These are phyloP conservation scores for Coemansia javaensis DNA, from an alignment of 192 early-diverging fungal species.

Conservation along the genomic window DNA sequence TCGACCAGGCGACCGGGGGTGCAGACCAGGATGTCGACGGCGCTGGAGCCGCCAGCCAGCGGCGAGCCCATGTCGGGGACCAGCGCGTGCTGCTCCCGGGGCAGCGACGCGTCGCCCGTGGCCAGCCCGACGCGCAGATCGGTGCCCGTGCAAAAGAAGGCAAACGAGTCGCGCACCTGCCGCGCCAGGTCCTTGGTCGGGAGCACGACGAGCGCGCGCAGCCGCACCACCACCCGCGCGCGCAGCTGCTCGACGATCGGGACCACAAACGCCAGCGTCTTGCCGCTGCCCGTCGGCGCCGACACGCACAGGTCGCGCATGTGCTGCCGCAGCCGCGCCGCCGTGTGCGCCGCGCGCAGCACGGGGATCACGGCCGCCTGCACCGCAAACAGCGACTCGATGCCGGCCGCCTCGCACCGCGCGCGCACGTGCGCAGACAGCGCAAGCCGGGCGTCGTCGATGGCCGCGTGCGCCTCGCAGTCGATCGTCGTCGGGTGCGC, in stretches of 20 bases:
- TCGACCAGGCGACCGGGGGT: slow-evolving; percentile 95
- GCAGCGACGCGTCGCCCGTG: slow-evolving; percentile 73
- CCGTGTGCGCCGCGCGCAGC: slow-evolving; percentile 61
- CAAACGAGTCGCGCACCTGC: slow-evolving; percentile 86
- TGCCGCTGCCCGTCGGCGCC: slow-evolving; percentile 92
- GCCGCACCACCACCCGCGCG: slow-evolving; percentile 66
- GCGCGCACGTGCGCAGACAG: slow-evolving; percentile 62
- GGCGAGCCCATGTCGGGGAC: slow-evolving; percentile 17
- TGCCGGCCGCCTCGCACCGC: slow-evolving; percentile 59
- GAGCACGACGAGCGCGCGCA: slow-evolving; percentile 84
- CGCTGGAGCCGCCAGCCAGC: slow-evolving; percentile 56
- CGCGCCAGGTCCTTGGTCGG: slow-evolving; percentile 89
- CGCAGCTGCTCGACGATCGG: slow-evolving; percentile 85
- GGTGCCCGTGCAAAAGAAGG: slow-evolving; percentile 70
- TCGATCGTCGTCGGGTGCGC: slow-evolving; percentile 71
- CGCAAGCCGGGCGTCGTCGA: slow-evolving; percentile 51
- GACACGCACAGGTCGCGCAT: slow-evolving; percentile 91
- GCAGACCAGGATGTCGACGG: slow-evolving; percentile 84
- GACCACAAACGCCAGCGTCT: slow-evolving; percentile 92
- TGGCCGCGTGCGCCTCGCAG: slow-evolving; percentile 50
- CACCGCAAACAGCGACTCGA: slow-evolving; percentile 80
- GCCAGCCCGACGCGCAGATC: slow-evolving; percentile 68
- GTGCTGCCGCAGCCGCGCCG: slow-evolving; percentile 64
- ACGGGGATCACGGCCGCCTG: slow-evolving; percentile 82
- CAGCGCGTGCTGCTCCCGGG: slow-evolving; percentile 62